Evolutionary conservation across 148 eudicot species (phyloP), one percentile per base, ranked within the genome.

Genomic region (Beta vulgaris): DNA sequence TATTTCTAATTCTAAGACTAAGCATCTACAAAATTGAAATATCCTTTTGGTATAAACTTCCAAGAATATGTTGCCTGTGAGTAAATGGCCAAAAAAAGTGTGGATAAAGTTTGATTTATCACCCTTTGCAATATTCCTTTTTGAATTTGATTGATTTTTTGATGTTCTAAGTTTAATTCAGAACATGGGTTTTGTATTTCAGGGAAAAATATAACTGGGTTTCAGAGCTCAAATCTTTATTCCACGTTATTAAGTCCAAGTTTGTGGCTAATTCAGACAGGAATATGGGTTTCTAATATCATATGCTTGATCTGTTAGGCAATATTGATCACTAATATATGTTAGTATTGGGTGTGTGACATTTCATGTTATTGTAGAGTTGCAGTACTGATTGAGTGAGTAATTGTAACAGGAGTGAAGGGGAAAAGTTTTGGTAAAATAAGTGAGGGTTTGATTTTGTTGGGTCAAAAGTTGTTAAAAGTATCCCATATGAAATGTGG

Each of bases 111-210:
- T 75, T 73, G 72, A 42, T 65, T 32, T 44, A 37, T 63, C 63
- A 70, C 58, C 77, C 76, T 65, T 74, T 59, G 19, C 14, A 58
- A 49, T 61, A 65, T 31, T 78, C 25, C 36, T 43, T 46, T 23
- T 53, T 36, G 15, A 44, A 34, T 68, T 75, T 61, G 68, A 51
- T 66, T 68, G 51, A 75, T 70, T 78, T 62, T 71, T 77, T 59
- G 77, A 63, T 63, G 58, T 74, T 63, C 16, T 64, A 40, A n/a
- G 69, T 46, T 69, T 48, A 66, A 53, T 48, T 53, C 23, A 54
- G 34, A 32, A 36, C 70, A 79, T 75, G 69, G 31, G 31, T 79
- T 73, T 76, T 67, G 39, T 42, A 12, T 80, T 76, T 73, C 80
- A 72, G 73, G 76, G 71, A 54, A 43, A 78, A 57, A 46, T 23